Conservation (phyloP, 495 filamentous ascomycete species). For the Lophium mytilinum region DNA sequence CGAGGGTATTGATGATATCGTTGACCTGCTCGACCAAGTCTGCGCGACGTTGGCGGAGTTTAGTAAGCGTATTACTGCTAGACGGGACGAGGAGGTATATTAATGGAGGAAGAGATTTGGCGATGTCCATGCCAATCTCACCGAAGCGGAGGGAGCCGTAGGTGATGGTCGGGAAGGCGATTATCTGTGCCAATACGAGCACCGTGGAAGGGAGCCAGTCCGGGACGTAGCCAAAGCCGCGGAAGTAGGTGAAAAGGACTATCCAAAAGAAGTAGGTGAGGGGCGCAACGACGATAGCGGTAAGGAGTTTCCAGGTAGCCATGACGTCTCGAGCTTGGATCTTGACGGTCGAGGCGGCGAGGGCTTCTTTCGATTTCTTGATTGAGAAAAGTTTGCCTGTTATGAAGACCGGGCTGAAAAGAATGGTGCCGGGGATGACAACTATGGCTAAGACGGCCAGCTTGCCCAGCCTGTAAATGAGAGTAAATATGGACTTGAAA, state of each 20-base stretch:
- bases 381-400: conserved; percentile 83
- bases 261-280: conserved; percentile 78
- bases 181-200: conserved; percentile 54
- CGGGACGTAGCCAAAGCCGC: conserved; percentile 70
- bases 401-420: conserved; percentile 89
- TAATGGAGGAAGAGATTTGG: conserved; percentile 88
- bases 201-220: conserved; percentile 77
- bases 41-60: conserved; percentile 64
- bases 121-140: conserved; percentile 95
- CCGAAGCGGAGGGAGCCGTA: conserved; percentile 93
- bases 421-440: conserved; percentile 75
- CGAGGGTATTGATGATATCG: conserved; percentile 86
- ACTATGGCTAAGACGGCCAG: conserved; percentile 66
- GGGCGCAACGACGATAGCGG: conserved; percentile 81
- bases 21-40: conserved; percentile 76
- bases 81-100: conserved; percentile 80
- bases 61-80: conserved; percentile 73
- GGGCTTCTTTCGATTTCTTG: conserved; percentile 80
- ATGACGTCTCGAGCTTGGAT: conserved; percentile 91
- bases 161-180: conserved; percentile 80
- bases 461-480: conserved; percentile 74
- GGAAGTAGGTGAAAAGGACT: conserved; percentile 62
- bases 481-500: conserved; percentile 60
- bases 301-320: conserved; percentile 96
- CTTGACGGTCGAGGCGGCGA: conserved; percentile 90